phyloP scores from a whole-genome alignment of 2,329 filamentous ascomycete genomes.

The Colletotrichum sp. region DNA sequence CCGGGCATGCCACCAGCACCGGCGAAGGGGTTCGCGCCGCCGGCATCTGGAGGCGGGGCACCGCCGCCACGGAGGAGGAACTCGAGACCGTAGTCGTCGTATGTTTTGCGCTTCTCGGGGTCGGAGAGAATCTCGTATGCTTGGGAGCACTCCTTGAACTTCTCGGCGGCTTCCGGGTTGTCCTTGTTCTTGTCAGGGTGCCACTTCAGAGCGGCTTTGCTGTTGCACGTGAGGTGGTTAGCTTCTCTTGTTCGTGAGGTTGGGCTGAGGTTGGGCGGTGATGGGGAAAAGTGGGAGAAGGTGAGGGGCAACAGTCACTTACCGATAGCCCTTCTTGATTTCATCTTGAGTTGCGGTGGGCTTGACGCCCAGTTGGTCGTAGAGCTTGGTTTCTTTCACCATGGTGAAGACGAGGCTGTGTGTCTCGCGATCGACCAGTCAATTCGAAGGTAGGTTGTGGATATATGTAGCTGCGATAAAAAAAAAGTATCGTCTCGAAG shows the following conservation, averaged over 20 bases:
- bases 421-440: not conserved
- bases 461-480: not conserved
- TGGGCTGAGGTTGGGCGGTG: slow-evolving; percentile 1
- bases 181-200: slow-evolving; percentile 99
- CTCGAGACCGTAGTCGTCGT: slow-evolving; percentile 94
- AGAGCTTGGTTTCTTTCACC: slow-evolving; percentile 95
- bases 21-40: slow-evolving; percentile 64
- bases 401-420: slow-evolving; percentile 56
- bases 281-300: not conserved
- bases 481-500: not conserved
- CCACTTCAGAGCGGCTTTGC: slow-evolving; percentile 87
- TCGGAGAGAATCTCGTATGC: slow-evolving; percentile 98
- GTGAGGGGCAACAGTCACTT: slow-evolving; percentile 38
- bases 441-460: not conserved
- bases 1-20: slow-evolving; percentile 59
- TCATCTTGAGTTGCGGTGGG: slow-evolving; percentile 86
- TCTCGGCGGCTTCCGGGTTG: slow-evolving; percentile 82
- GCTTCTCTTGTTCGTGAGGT: slow-evolving; percentile 20
- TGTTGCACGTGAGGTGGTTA: slow-evolving; percentile 45
- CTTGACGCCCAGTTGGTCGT: slow-evolving; percentile 83
- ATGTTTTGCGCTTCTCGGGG: slow-evolving; percentile 93
- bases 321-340: slow-evolving; percentile 96
- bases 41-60: slow-evolving; percentile 65
- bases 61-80: slow-evolving; percentile 84
- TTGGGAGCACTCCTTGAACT: slow-evolving; percentile 98